Base-by-base conservation (phyloP, 805 yeast species). In the Yamadazyma sp. region DNA sequence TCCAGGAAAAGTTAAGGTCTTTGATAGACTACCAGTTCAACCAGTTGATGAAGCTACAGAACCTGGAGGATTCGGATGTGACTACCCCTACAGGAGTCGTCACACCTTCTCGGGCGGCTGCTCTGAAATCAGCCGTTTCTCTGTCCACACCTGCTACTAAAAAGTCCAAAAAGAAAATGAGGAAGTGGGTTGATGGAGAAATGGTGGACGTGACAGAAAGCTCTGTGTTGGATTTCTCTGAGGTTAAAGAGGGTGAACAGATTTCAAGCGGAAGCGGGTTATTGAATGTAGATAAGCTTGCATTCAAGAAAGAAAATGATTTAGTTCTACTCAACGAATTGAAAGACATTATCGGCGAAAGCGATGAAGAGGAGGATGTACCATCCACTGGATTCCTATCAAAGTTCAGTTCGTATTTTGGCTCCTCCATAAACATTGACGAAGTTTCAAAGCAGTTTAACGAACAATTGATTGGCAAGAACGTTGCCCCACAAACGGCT, bases 401-500 rank as follows among this genome's bases (percentile, higher is more conserved):
- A 5, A 67, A 64, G 37, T 41, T 68, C 12, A 30, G 64, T 0
- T 59, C 67, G 3, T 68, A 59, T 40, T 66, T 68, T 26, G 71
- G 71, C 4, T 51, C 61, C 3, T 49, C 62, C 0, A 55, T 59
- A 3, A 55, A 89, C 53, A 67, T 91, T 40, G 73, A 73, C 25
- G 78, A 80, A 28, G 80, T 87, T 2, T 64, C 85, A 15, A 70
- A 70, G 26, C 77, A 80, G 29, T 73, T 93, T 61, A 74, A 78
- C 38, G 84, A 85, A 41, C 95, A 87, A 50, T 67, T 91, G 38
- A 77, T 93, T 44, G 71, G 82, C 45, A 91, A 90, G 52, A 91
- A 91, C 52, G 93, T 91, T 21, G 93, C 97, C 3, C 93, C 95
- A 8, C 85, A 84, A 41, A 95, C 89, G 2, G 93, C 98, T 0